Evolutionary conservation across 179 eudicot genomes (phyloP), one percentile per base, ranked within the genome.

Genomic region (Amaranthus tricolor): DNA sequence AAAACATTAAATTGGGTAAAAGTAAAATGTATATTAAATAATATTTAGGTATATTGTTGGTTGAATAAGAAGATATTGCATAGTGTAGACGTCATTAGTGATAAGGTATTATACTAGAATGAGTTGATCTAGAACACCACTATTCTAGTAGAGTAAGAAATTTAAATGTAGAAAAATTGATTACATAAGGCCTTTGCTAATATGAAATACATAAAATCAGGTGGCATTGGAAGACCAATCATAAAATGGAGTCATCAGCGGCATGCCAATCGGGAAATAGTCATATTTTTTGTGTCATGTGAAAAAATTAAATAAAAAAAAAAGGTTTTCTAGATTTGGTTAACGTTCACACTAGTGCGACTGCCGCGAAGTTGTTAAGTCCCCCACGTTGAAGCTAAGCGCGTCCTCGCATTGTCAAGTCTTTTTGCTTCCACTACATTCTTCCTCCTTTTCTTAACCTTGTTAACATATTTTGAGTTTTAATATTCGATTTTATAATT

Each of bases 231-330:
- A 63, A 56, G 49, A 70, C 72, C 72, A 79, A 69, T 74, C 52
- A 63, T 40, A 24, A 14, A 13, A 59, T 19, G 55, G 78, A 75
- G 79, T 75, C 61, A 63, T 79, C 68, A 43, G 76, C 82, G 79
- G 82, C 82, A 31, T 44, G 49, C 82, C 79, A 75, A 79, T 75
- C 50, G 75, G 71, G 66, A 53, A 43, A 59, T n/a, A 66, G 74
- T 60, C 79, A 12, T 17, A 5, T 9, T 21, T 17, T 47, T 31
- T 44, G 13, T 4, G 24, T 7, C 55, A 31, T 31, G 40, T 31
- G 40, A 31, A 31, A 31, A 21, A 56, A 9, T 48, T n/a, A n/a
- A n/a, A n/a, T n/a, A n/a, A n/a, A n/a, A n/a, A 9, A 53, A 47
- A 45, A 20, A 12, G 55, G 5, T 6, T 49, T 8, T 49, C 71